Conservation (phyloP, 2,329 filamentous ascomycete genomes). For the Monilinia aucupariae region DNA sequence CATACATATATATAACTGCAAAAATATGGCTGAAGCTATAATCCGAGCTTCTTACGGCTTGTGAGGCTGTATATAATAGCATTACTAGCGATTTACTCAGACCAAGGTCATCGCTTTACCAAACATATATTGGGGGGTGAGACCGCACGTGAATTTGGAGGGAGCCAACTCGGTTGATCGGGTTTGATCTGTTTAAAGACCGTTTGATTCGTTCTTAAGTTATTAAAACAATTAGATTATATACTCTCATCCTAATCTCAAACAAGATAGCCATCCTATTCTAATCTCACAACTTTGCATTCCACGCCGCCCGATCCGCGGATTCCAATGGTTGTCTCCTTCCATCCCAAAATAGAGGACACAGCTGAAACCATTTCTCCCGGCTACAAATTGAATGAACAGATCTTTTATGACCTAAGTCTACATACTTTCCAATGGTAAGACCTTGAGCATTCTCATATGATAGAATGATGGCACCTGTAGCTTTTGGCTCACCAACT, state of each 20-base stretch:
- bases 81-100: too few relatives aligned
- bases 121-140: too few relatives aligned
- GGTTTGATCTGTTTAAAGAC: neutral
- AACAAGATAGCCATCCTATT: neutral
- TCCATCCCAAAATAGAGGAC: constrained; percentile 46
- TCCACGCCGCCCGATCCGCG: constrained; percentile 43
- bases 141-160: neutral
- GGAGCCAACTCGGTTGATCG: too few relatives aligned
- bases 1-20: too few relatives aligned
- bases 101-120: too few relatives aligned
- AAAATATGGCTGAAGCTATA: too few relatives aligned
- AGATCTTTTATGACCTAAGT: constrained; percentile 39
- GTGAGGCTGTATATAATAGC: too few relatives aligned
- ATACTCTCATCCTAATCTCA: neutral
- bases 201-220: neutral
- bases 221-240: neutral
- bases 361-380: constrained; percentile 42
- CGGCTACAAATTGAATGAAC: constrained; percentile 36
- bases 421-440: constrained; percentile 36
- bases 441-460: constrained; percentile 35
- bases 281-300: constrained; percentile 39
- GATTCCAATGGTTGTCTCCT: constrained; percentile 40
- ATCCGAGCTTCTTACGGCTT: too few relatives aligned
- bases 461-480: constrained; percentile 58
- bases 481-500: constrained; percentile 67